A percentile compares a stretch with the other conserved stretches of the same genome.
Conservation (phyloP, 139 green algal species). For the Chloropicon primus region DNA sequence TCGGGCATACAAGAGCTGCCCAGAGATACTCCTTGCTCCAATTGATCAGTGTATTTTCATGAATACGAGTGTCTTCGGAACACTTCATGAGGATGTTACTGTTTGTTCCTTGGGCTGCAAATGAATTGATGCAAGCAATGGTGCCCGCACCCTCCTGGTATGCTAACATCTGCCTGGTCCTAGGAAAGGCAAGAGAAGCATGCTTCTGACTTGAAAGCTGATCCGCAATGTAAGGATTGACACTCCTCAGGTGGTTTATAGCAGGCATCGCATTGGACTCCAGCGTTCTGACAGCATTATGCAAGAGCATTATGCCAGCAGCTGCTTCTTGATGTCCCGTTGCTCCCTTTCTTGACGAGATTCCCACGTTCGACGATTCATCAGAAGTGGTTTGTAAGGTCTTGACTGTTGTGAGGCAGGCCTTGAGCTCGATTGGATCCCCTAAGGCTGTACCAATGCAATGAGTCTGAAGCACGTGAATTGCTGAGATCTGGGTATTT, state of each 20-base stretch:
- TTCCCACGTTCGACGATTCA: neutral
- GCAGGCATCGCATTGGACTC: neutral
- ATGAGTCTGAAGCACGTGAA: conserved; percentile 34
- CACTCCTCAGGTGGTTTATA: conserved; percentile 29
- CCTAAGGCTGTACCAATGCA: conserved; percentile 33
- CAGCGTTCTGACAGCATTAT: neutral
- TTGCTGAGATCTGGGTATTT: neutral
- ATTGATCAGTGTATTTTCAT: neutral
- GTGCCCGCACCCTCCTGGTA: neutral
- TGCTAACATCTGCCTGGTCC: neutral
- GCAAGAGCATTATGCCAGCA: neutral
- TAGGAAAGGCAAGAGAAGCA: neutral
- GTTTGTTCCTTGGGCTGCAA: conserved; percentile 51
- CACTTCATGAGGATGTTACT: neutral
- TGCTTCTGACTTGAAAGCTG: neutral
- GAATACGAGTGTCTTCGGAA: neutral
- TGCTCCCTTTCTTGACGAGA: conserved; percentile 1
- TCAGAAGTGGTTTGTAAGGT: neutral
- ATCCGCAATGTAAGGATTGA: conserved; percentile 30
- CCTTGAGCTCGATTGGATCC: conserved; percentile 34
- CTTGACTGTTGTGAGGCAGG: neutral
- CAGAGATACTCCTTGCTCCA: neutral
- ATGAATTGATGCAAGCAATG: conserved; percentile 35
- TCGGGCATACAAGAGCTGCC: neutral
- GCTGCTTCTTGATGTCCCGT: conserved; percentile 9